A percentile compares a stretch with the other conserved stretches of the same genome.
Evolutionary conservation across 768 basidiomycete species (phyloP).

Genomic region (Amanita subjunquillea): DNA sequence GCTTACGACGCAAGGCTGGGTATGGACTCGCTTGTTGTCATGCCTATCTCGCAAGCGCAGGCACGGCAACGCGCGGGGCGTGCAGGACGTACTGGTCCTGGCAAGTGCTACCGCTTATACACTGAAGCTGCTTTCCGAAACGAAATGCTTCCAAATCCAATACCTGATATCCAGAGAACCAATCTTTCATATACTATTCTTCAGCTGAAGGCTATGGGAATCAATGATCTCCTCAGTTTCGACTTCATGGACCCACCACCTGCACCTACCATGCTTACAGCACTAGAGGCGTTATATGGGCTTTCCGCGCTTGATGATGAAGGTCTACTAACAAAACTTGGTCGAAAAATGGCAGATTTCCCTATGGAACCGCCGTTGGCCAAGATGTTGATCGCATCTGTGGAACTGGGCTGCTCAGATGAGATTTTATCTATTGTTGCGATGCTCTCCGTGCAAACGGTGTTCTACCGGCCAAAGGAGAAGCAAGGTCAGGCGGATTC

Average conservation of each 20-base stretch:
- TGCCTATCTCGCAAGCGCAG: conserved; percentile 98
- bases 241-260: conserved; percentile 99
- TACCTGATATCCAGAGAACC: conserved; percentile 95
- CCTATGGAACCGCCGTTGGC: conserved; percentile 95
- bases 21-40: conserved; percentile 98
- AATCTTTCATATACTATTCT: conserved; percentile 90
- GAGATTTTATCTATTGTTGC: conserved; percentile 96
- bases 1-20: conserved; percentile 95
- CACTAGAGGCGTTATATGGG: conserved; percentile 89
- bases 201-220: conserved; percentile 96
- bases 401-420: conserved; percentile 95
- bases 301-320: conserved; percentile 95
- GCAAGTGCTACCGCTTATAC: conserved; percentile 96
- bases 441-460: conserved; percentile 93
- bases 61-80: conserved; percentile 93
- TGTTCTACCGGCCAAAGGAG: conserved; percentile 99
- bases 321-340: conserved; percentile 86
- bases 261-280: conserved; percentile 93
- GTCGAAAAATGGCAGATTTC: conserved; percentile 99
- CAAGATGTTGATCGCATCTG: conserved; percentile 97
- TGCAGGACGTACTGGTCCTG: conserved; percentile 95
- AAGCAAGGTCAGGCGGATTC: conserved; percentile 99
- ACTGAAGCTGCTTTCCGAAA: conserved; percentile 98
- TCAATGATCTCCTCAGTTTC: conserved; percentile 95
- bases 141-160: conserved; percentile 96